A percentile compares a stretch with the other conserved stretches of the same genome.
These are phyloP conservation scores for Trametes sanguinea DNA, from an alignment of 768 basidiomycete species.

Conservation along the genomic window DNA sequence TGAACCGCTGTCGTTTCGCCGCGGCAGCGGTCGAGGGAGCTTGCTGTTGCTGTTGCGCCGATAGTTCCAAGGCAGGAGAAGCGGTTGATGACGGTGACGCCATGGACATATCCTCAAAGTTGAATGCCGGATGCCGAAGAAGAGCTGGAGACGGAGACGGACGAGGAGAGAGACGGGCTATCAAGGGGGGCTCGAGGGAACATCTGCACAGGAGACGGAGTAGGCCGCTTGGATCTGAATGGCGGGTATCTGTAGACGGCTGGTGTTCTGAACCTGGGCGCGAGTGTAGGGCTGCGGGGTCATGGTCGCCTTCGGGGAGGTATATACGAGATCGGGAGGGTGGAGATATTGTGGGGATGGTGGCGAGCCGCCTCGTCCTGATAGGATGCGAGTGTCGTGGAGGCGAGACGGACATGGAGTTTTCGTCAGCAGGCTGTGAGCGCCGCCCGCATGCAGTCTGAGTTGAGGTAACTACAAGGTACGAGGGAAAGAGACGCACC, in stretches of 20 bases:
- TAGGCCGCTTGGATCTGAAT: conserved; percentile 25
- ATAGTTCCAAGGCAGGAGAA: conserved; percentile 18
- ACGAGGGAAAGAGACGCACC: conserved; percentile 24
- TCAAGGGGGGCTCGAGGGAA: conserved; percentile 33
- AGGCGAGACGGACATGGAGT: conserved; percentile 10
- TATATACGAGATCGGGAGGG: conserved; percentile 11
- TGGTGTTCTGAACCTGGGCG: conserved; percentile 1
- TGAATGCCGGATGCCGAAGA: background rate
- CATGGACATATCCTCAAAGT: conserved; percentile 3
- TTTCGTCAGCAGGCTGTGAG: conserved; percentile 2
- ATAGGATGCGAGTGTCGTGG: conserved; percentile 2
- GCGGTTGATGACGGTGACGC: conserved; percentile 29
- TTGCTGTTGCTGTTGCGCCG: background rate
- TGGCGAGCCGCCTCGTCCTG: background rate
- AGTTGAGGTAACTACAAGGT: background rate
- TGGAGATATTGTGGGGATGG: conserved; percentile 11
- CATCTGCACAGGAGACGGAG: conserved; percentile 24
- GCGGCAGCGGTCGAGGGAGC: conserved; percentile 9
- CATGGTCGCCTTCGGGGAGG: background rate
- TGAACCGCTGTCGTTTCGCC: conserved; percentile 50
- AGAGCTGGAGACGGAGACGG: background rate
- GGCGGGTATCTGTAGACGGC: conserved; percentile 20
- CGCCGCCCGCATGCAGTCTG: too few relatives aligned
- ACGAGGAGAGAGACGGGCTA: background rate
- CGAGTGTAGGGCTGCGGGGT: background rate